Evolutionary conservation across 495 filamentous ascomycete species (phyloP), one percentile per base, ranked within the genome.

Genomic region (Bryoglossum gracile): DNA sequence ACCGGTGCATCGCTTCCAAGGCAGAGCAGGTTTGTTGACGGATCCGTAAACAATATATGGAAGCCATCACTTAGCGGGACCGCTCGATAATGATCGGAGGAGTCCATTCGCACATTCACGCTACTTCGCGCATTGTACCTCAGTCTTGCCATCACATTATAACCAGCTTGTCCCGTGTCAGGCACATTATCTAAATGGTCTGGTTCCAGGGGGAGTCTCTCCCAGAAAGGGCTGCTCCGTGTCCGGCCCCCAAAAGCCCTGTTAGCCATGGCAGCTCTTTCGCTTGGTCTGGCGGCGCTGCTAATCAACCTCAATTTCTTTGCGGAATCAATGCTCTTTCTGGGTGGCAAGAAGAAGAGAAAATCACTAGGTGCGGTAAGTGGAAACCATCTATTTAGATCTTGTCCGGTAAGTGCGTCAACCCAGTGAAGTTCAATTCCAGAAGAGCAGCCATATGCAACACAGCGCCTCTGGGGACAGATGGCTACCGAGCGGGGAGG

Each of bases 341-440:
- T 72, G 25, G 73, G 77, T 4, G 81, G 76, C 17, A 87, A 66
- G 58, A 87, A 87, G 54, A 81, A 80, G 5, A 87, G 57, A 49
- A 74, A 74, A 48, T 87, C 84, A 0, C 76, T 78, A 1, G 84
- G 77, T 30, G 80, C 72, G 3, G 79, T 76, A 46, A 86, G 77
- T 1, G 81, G 79, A 45, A 89, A 84, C 69, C 75, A 84, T 53
- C 71, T 73, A 61, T 67, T 80, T 41, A 75, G 65, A 37, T 78
- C 71, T 49, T 77, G 74, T 0, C 76, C 73, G 3, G 73, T 82
- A 22, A 73, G 54, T 33, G 77, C 75, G 57, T 86, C 82, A 21
- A 84, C 66, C 82, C 84, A 88, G 53, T 85, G 81, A 8, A 89
- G 62, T 53, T 89, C 82, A 34, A 88, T 80, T 6, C 84, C 81